Evolutionary conservation across 257 asterid genomes (phyloP).

Genomic region (Craterostigma plantagineum): DNA sequence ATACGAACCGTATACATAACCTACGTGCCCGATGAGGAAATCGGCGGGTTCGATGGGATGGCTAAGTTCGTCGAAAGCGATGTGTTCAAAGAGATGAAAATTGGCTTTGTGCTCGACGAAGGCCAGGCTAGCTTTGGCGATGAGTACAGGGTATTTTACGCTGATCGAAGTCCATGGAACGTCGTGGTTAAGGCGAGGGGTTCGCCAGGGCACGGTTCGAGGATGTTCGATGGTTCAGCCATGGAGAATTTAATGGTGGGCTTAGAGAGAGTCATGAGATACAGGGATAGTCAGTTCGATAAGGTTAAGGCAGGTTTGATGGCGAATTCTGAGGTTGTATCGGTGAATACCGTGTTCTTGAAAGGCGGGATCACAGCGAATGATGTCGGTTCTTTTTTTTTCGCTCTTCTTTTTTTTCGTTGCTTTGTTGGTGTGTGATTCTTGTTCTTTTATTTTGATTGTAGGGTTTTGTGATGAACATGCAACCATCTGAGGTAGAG

Average conservation of each 20-base stretch:
- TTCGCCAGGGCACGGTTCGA: slow-evolving; percentile 73
- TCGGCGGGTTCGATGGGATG: slow-evolving; percentile 91
- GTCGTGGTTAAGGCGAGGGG: slow-evolving; percentile 62
- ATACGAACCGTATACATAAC: slow-evolving; percentile 42
- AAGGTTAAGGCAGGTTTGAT: slow-evolving; percentile 59
- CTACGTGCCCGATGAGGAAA: slow-evolving; percentile 77
- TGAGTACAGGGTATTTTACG: slow-evolving; percentile 75
- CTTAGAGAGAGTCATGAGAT: slow-evolving; percentile 58
- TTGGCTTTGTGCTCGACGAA: slow-evolving; percentile 81
- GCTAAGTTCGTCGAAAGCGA: slow-evolving; percentile 34
- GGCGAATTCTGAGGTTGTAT: slow-evolving; percentile 60
- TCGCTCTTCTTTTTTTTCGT: slow-evolving; percentile 6
- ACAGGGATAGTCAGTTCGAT: slow-evolving; percentile 63
- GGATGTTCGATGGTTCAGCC: slow-evolving; percentile 59
- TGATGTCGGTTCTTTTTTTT: slow-evolving; percentile 24
- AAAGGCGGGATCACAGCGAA: slow-evolving; percentile 71
- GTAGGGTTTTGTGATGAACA: slow-evolving; percentile 80
- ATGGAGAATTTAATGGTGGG: slow-evolving; percentile 87
- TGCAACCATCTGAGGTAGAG: slow-evolving; percentile 94
- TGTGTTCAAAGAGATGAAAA: slow-evolving; percentile 40
- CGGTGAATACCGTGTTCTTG: slow-evolving; percentile 67
- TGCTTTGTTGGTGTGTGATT: slow-evolving; percentile 1
- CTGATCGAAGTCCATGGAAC: slow-evolving; percentile 81
- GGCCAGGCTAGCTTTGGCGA: slow-evolving; percentile 78
- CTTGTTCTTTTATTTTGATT: slow-evolving; percentile 9